A percentile compares a stretch with the other conserved stretches of the same genome.
Evolutionary conservation across 2,329 filamentous ascomycete genomes (phyloP).

Genomic region (Ascochyta koolunga): DNA sequence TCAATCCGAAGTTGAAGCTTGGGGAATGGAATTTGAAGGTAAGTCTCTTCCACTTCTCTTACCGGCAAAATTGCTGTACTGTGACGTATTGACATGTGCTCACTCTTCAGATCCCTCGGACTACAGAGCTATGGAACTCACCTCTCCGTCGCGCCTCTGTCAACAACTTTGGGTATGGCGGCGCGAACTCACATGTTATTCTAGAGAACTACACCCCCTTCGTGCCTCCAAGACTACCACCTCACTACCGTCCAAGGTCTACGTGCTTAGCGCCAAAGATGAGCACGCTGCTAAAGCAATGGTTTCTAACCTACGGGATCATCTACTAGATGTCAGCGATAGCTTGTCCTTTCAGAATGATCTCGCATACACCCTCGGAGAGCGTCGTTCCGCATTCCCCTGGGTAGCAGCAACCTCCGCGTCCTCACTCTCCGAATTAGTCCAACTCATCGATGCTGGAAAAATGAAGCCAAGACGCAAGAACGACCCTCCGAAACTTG

Average conservation of each 20-base stretch:
- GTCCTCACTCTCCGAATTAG: background rate
- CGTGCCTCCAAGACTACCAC: background rate
- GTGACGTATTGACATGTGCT: background rate
- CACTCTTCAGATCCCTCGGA: background rate
- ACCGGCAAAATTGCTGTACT: background rate
- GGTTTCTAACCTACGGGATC: background rate
- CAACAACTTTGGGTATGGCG: constrained; percentile 23
- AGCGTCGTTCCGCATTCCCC: constrained; percentile 9
- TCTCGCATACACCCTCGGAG: constrained; percentile 16
- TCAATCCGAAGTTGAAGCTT: constrained; percentile 19
- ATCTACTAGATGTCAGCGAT: background rate
- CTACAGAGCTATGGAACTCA: background rate
- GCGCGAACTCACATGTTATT: constrained; percentile 19
- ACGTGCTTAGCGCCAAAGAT: no score
- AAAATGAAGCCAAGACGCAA: no score
- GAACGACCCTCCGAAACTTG: background rate
- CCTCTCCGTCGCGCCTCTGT: constrained; percentile 1
- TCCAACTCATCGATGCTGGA: background rate
- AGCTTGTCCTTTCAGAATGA: background rate
- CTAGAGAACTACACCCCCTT: constrained; percentile 1
- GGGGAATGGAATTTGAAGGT: constrained; percentile 4
- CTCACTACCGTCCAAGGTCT: no score
- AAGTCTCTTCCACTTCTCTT: background rate
- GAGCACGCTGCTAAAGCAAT: background rate
- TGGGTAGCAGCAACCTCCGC: background rate